Evolutionary conservation across 768 basidiomycete genomes (phyloP).

Genomic region (Tubosaeta sp.): DNA sequence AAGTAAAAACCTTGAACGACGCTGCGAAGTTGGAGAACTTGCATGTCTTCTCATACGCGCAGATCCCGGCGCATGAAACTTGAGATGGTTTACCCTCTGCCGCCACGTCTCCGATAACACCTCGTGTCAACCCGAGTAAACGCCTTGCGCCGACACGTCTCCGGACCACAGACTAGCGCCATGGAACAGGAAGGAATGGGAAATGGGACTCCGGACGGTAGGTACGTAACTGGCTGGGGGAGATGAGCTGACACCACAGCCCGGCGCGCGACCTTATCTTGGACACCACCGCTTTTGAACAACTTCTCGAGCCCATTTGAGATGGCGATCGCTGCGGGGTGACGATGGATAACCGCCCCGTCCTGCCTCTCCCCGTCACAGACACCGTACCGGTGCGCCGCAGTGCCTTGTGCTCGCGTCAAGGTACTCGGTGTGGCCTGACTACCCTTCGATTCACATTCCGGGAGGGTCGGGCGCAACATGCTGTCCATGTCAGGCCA

Average conservation of each 20-base stretch:
- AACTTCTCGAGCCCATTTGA: neutral
- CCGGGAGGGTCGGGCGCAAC: conserved; percentile 16
- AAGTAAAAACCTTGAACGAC: neutral
- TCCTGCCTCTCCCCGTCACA: neutral
- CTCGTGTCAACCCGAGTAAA: neutral
- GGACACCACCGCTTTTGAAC: neutral
- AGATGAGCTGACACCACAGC: neutral
- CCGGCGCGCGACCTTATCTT: neutral
- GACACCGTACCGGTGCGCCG: neutral
- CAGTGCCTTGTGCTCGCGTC: neutral
- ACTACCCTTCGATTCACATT: conserved; percentile 9
- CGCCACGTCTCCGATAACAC: neutral
- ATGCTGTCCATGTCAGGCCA: conserved; percentile 2
- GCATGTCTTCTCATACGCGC: neutral
- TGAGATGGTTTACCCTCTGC: neutral
- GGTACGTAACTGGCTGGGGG: neutral
- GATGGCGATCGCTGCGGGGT: neutral
- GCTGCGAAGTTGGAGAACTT: neutral
- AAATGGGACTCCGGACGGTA: neutral
- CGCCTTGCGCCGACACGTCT: neutral
- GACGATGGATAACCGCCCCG: neutral
- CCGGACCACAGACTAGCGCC: neutral
- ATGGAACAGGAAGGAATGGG: neutral
- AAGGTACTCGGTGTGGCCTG: neutral
- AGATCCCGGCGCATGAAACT: neutral